Base-by-base conservation (phyloP, 139 green algal species). In the Limnomonas spitsbergensis region DNA sequence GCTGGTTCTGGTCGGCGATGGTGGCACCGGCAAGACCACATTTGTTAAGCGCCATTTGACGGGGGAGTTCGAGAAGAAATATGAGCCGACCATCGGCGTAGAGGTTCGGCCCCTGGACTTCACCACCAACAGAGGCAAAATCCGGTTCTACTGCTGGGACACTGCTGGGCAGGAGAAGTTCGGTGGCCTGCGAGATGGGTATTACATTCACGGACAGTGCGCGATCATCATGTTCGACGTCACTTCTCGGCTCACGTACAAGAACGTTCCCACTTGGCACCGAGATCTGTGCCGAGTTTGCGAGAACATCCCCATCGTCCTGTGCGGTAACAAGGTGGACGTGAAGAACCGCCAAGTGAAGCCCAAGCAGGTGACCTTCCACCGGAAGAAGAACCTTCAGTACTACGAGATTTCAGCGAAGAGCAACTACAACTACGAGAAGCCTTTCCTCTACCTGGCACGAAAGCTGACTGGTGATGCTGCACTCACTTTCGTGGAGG, bases 171-270 rank as follows among this genome's bases (percentile, higher is more conserved):
- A 98, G 82, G 93, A 97, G 82, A 98, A 97, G 90, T 99, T 99
- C 85, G 96, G 96, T 52, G 96, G 96, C 9, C 90, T 99, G 79
- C 93, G 96, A 37, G 96, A 99, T 84, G 96, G 96, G 3, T 99
- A 99, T 84, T 98, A 97, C 87, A 99, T 99, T 75, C 93, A 99
- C 84, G 94, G 95, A 6, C 94, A 99, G 86, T 99, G 96, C 85
- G 96, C 96, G 26, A 99, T 99, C 91, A 99, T 99, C 89, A 99
- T 99, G 96, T 99, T 99, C 89, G 96, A 99, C 84, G 96, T 99
- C n/a, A 99, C 96, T 1, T 98, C 93, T 20, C 91, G 96, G 38
- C 88, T 98, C 53, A 99, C 96, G 38, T 99, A 99, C 90, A 99
- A 99, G 93, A 98, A 98, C 83, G 95, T 99, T 26, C 96, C 96